Base-by-base conservation (phyloP, 1,139 yeast genomes). In the Hansenula lynferdii region DNA sequence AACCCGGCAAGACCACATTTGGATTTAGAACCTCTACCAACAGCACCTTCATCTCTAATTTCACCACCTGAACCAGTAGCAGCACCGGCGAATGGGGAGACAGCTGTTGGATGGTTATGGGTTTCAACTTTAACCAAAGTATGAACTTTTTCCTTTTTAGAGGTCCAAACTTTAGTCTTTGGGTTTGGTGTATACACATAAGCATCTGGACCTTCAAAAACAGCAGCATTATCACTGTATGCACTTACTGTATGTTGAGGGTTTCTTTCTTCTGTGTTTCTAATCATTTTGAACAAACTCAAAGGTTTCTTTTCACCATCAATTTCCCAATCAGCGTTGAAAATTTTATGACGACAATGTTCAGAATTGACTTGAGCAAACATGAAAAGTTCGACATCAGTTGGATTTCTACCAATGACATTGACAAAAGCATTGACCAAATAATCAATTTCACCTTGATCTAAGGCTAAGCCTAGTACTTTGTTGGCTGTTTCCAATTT, bases 41-140 rank as follows among this genome's bases (percentile, higher is more conserved):
- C 96, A 22, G 99, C 98, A 66, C 97, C 98, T 68, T 94, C 99
- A 63, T 94, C 99, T 73, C 99, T 85, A 56, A 94, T 94, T 67
- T 94, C 99, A 68, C 99, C 99, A 62, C 99, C 99, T 17, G 98
- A 90, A 49, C 99, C 99, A 16, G 99, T 94, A 28, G 99, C 96
- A 28, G 99, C 99, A 64, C 99, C 99, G 6, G 98, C 92, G 65
- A 86, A 94, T 26, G 99, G 99, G 22, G 97, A 90, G 11, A 94
- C 97, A 0, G 98, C 98, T 28, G 99, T 94, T 39, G 99, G 99
- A 61, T 94, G 99, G 66, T 94, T 94, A 62, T 94, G 99, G 24
- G 99, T 94, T 66, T 94, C 99, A 37, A 94, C 98, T 62, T 94
- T 94, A 51, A 90, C 85, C 51, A 94, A 70, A 57, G 95, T 86